phyloP scores from a whole-genome alignment of 371 early-diverging fungal species.

The Ecytonucleospora hepatopenaei region DNA sequence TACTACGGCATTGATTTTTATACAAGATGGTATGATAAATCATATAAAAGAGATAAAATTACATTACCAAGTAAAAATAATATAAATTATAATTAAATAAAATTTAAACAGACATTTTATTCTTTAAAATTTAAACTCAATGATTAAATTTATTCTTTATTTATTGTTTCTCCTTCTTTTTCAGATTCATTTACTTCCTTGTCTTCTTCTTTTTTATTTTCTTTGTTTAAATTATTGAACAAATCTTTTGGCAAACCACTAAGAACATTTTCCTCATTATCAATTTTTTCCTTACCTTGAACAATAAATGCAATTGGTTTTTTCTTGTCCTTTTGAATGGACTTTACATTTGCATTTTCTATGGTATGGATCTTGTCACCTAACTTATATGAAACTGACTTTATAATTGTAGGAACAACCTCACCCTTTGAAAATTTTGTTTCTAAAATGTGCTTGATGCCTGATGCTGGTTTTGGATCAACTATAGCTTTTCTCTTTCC shows the following conservation, averaged over 20 bases:
- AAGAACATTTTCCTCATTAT: conserved; percentile 3
- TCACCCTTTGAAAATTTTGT: conserved; percentile 2
- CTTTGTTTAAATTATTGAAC: background rate
- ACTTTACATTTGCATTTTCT: conserved; percentile 7
- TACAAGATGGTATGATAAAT: background rate
- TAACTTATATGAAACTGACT: conserved; percentile 16
- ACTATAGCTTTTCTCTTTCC: background rate
- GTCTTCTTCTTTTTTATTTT: background rate
- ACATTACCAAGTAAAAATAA: background rate
- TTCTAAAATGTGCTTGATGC: background rate
- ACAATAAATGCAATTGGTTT: conserved; percentile 5
- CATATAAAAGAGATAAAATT: background rate
- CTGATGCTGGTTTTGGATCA: background rate
- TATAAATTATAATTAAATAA: background rate
- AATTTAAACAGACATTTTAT: background rate
- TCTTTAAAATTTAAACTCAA: background rate
- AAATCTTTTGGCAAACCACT: conserved; percentile 9
- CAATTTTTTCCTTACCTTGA: conserved; percentile 2
- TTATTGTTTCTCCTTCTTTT: background rate
- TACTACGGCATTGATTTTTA: background rate
- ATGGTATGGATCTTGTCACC: conserved; percentile 4
- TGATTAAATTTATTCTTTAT: background rate
- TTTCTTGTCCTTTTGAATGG: conserved; percentile 7
- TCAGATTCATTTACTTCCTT: too few species aligned
- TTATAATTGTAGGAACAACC: conserved; percentile 10